These are phyloP conservation scores for Trichoderma sp. DNA, from an alignment of 2,329 filamentous ascomycete genomes.

Conservation along the genomic window DNA sequence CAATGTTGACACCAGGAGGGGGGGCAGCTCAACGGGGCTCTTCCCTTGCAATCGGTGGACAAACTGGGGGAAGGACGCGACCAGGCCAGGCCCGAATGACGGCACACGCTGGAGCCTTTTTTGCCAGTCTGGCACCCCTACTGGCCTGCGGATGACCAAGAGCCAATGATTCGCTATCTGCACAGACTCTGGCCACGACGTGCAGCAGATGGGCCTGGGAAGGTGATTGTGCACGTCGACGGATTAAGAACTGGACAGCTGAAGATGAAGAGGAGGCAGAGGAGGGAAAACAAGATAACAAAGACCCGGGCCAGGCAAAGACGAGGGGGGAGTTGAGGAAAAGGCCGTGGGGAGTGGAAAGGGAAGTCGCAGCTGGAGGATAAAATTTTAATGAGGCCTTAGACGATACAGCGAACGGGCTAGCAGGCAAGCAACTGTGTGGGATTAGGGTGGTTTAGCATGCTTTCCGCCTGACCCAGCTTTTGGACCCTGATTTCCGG, in stretches of 20 bases:
- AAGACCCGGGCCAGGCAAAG: neutral
- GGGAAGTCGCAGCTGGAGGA: too few species aligned
- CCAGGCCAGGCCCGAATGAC: neutral
- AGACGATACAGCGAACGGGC: conserved; percentile 6
- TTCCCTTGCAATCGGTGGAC: conserved; percentile 1
- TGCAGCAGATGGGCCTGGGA: neutral
- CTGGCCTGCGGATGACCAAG: neutral
- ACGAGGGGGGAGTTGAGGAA: neutral
- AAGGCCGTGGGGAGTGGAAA: too few species aligned
- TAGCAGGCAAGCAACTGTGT: neutral
- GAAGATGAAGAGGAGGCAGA: neutral
- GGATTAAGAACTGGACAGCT: neutral
- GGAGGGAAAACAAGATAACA: neutral
- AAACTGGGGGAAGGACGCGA: neutral
- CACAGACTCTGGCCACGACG: neutral
- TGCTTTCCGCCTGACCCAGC: conserved; percentile 11
- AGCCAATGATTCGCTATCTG: conserved; percentile 1
- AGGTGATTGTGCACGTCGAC: neutral
- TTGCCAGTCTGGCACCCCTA: neutral
- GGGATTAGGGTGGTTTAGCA: neutral
- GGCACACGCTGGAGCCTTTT: neutral
- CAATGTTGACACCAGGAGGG: neutral
- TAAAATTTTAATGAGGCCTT: conserved; percentile 7
- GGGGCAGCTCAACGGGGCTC: conserved; percentile 1
- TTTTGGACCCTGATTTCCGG: conserved; percentile 17